Evolutionary conservation across 2,329 filamentous ascomycete species (phyloP).

Genomic region (Sporothrix globosa): DNA sequence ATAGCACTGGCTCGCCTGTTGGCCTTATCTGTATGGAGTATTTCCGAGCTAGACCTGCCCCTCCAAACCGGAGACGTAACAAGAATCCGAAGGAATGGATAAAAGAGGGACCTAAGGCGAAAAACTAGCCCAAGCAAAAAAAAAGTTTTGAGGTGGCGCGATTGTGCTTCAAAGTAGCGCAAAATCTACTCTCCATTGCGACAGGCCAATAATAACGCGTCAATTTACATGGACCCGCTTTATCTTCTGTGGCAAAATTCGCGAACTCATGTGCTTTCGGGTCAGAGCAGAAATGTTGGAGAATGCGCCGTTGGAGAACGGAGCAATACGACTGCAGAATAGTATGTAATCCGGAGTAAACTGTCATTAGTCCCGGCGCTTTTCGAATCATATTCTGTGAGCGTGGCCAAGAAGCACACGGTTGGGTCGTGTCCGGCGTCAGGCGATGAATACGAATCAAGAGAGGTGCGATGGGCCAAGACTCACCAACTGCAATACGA

Average conservation of each 20-base stretch:
- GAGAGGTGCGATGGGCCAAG: not conserved
- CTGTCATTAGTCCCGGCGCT: not conserved
- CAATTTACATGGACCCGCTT: constrained; percentile 23
- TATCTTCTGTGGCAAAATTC: constrained; percentile 31
- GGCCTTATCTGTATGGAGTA: constrained; percentile 13
- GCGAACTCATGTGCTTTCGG: constrained; percentile 34
- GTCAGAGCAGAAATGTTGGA: not conserved
- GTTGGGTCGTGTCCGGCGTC: not conserved
- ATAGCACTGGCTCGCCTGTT: not conserved
- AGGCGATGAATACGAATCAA: not conserved
- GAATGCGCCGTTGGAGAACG: constrained; percentile 15
- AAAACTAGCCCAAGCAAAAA: not conserved
- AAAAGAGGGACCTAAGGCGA: not conserved
- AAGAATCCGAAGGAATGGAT: constrained; percentile 16
- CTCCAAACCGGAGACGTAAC: constrained; percentile 15
- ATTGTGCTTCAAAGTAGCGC: constrained; percentile 28
- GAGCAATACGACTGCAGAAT: not conserved
- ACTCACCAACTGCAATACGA: not conserved
- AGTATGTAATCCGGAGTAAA: not conserved
- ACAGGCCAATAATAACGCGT: constrained; percentile 32
- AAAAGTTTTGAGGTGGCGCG: constrained; percentile 29
- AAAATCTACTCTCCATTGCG: constrained; percentile 17
- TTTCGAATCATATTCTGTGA: no score
- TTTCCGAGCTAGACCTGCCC: constrained; percentile 22
- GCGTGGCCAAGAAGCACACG: not conserved